phyloP scores from a whole-genome alignment of 192 early-diverging fungal genomes.

The Endogone sp. region DNA sequence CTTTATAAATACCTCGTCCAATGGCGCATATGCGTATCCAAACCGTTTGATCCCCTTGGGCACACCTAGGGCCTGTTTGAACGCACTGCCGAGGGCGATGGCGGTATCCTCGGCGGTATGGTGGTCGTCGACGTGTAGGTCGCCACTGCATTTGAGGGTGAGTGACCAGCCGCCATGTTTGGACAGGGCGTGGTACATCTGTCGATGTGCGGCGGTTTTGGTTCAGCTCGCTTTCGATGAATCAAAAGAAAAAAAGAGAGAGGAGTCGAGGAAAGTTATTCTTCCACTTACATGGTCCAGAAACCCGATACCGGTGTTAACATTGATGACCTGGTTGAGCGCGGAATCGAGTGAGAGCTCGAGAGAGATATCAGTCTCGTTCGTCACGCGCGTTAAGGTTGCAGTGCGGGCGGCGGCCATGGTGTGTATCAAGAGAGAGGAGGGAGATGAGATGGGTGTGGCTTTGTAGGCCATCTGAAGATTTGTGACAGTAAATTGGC shows the following conservation, averaged over 20 bases:
- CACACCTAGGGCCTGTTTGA: slow-evolving; percentile 87
- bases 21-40: slow-evolving; percentile 90
- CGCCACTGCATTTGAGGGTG: slow-evolving; percentile 78
- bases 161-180: slow-evolving; percentile 95
- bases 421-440: neutral
- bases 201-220: slow-evolving; percentile 4
- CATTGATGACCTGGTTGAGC: slow-evolving; percentile 64
- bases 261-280: no score
- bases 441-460: neutral
- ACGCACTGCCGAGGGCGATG: slow-evolving; percentile 90
- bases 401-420: slow-evolving; percentile 39
- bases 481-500: no score
- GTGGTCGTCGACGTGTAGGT: slow-evolving; percentile 98
- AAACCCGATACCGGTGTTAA: slow-evolving; percentile 95
- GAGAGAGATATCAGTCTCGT: slow-evolving; percentile 89
- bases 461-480: no score
- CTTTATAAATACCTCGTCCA: slow-evolving; percentile 75
- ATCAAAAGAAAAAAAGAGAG: slow-evolving; percentile 4
- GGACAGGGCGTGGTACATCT: slow-evolving; percentile 98
- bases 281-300: slow-evolving; percentile 79
- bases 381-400: slow-evolving; percentile 78
- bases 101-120: slow-evolving; percentile 97
- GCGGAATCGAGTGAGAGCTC: slow-evolving; percentile 57
- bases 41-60: slow-evolving; percentile 89
- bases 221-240: neutral